Evolutionary conservation across 805 yeast species (phyloP), one percentile per base, ranked within the genome.

Genomic region (Hanseniaspora meyeri): DNA sequence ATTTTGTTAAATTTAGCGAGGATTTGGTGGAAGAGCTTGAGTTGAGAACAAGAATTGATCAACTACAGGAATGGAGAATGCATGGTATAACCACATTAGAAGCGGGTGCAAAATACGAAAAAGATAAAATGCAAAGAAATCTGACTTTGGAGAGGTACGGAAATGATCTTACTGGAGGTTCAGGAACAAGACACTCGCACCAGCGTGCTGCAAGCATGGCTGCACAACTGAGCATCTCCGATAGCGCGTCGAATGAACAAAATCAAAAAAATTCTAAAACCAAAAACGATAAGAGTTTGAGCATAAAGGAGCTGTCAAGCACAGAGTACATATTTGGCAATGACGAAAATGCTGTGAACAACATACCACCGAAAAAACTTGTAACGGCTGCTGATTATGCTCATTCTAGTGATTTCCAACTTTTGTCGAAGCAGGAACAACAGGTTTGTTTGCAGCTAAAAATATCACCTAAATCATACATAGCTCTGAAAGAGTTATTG

Each of bases 21-120:
- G 95, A 86, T 65, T 76, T 89, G 60, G 63, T 88, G 46, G 80
- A 80, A 12, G 98, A 93, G 69, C 76, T 87, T 52, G 82, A 81
- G 62, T 81, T 87, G 61, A 76, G 97, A 57, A 77, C 82, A 39
- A 78, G 95, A 60, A 89, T 93, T 50, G 85, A 84, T 53, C 96
- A 89, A 69, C 72, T 95, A 34, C 98, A 93, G 69, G 91, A 85
- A 65, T 95, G 96, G 88, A 78, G 99, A 60, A 77, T 82, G 50
- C 84, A 87, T 67, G 99, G 99, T 5, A 78, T 93, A 51, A 85
- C 89, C 3, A 80, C 87, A 0, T 62, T 87, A 45, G 96, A 90
- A 59, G 84, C 79, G 51, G 98, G 97, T 4, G 70, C 74, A 37
- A 85, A 82, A 67, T 93, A 81, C 67, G 98, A 93, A 66, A 85